These are phyloP conservation scores for Gossypium trilobum DNA, from an alignment of 441 rosid genomes.

Conservation along the genomic window DNA sequence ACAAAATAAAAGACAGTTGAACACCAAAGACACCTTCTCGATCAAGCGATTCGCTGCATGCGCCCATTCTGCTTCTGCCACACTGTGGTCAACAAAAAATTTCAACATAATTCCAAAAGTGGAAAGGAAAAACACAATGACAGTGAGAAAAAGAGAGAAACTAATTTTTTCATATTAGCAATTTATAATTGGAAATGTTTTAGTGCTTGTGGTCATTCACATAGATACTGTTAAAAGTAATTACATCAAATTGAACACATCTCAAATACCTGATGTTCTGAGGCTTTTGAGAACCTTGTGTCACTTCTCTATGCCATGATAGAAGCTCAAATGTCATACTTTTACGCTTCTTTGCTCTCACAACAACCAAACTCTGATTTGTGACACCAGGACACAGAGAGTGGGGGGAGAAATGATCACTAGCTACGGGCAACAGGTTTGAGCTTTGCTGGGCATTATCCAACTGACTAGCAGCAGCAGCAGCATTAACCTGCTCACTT, in stretches of 20 bases:
- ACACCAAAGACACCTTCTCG: conserved; percentile 55
- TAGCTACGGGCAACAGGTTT: conserved; percentile 22
- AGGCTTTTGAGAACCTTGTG: conserved; percentile 34
- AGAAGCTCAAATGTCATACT: conserved; percentile 38
- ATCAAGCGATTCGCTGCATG: conserved; percentile 44
- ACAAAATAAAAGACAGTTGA: background rate
- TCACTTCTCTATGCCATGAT: conserved; percentile 69
- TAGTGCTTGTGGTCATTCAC: background rate
- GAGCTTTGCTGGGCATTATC: conserved; percentile 26
- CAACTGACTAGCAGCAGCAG: conserved; percentile 25
- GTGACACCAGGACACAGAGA: conserved; percentile 30
- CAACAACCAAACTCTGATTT: conserved; percentile 25
- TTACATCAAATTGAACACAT: background rate
- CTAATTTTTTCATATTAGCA: background rate
- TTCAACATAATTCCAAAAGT: conserved; percentile 7
- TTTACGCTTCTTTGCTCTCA: conserved; percentile 63
- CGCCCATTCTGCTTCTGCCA: conserved; percentile 67
- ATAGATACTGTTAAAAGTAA: background rate
- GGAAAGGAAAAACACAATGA: background rate
- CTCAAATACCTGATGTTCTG: conserved; percentile 49
- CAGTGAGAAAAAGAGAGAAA: background rate
- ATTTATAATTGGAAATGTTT: background rate
- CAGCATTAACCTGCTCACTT: conserved; percentile 27
- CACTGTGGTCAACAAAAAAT: conserved; percentile 40
- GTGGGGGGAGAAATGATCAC: conserved; percentile 32